Evolutionary conservation across 208 protist species (phyloP).

Genomic region (Herpetomonas samuelpessoai): DNA sequence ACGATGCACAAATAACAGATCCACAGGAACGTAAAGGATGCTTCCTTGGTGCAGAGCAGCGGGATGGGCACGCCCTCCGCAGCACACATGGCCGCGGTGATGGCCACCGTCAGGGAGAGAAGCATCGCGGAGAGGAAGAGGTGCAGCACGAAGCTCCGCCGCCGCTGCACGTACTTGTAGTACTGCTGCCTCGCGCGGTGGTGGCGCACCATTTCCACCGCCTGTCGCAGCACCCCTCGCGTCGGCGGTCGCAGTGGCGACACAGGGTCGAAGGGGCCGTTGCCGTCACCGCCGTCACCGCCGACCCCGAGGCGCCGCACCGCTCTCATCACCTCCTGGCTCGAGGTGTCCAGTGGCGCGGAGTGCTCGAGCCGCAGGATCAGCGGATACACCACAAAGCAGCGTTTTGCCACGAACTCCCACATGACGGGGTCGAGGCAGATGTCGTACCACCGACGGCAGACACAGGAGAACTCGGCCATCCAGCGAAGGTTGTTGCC

Average conservation of each 20-base stretch:
- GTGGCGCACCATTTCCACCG: slow-evolving; percentile 48
- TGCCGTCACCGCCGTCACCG: neutral
- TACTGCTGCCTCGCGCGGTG: slow-evolving; percentile 60
- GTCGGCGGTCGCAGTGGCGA: slow-evolving; percentile 40
- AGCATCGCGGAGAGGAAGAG: slow-evolving; percentile 63
- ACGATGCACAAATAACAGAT: slow-evolving; percentile 56
- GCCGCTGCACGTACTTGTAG: slow-evolving; percentile 65
- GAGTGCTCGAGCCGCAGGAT: slow-evolving; percentile 36
- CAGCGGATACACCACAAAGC: slow-evolving; percentile 76
- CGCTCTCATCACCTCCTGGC: slow-evolving; percentile 37
- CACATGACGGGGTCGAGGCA: slow-evolving; percentile 66
- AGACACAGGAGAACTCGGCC: slow-evolving; percentile 53
- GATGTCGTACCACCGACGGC: slow-evolving; percentile 44
- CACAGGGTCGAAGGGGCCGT: slow-evolving; percentile 24
- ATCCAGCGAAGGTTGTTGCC: slow-evolving; percentile 45
- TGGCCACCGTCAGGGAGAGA: slow-evolving; percentile 50
- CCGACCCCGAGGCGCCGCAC: slow-evolving; percentile 42
- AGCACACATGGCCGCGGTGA: slow-evolving; percentile 42
- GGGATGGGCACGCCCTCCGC: slow-evolving; percentile 35
- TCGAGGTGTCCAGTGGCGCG: slow-evolving; percentile 38
- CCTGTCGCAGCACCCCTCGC: slow-evolving; percentile 27
- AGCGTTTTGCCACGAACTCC: slow-evolving; percentile 59
- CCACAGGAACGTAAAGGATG: slow-evolving; percentile 58
- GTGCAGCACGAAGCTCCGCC: slow-evolving; percentile 64
- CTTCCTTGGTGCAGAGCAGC: slow-evolving; percentile 27